Evolutionary conservation across 345 rosid species (phyloP).

Genomic region (Theobroma cacao): DNA sequence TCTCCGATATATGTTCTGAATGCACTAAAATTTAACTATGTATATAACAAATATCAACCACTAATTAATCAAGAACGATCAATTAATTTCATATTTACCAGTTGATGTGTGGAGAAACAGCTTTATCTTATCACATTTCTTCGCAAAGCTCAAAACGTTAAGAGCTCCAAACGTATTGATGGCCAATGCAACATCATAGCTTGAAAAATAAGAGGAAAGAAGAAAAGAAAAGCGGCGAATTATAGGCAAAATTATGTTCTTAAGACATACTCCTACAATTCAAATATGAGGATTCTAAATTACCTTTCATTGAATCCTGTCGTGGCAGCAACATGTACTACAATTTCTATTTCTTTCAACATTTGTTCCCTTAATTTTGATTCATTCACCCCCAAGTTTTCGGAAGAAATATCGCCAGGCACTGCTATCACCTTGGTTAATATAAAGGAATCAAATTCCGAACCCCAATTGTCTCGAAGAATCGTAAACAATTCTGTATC

Average conservation of each 20-base stretch:
- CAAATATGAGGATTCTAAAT: background rate
- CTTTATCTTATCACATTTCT: constrained; percentile 40
- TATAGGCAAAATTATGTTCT: background rate
- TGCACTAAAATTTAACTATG: no score
- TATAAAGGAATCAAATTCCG: constrained; percentile 6
- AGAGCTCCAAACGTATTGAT: constrained; percentile 56
- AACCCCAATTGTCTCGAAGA: constrained; percentile 20
- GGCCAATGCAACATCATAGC: constrained; percentile 50
- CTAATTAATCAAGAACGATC: no score
- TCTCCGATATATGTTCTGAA: no score
- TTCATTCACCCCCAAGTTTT: constrained; percentile 30
- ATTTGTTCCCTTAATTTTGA: constrained; percentile 26
- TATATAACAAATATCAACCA: no score
- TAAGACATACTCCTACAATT: background rate
- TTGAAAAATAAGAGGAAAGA: background rate
- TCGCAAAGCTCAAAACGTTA: constrained; percentile 49
- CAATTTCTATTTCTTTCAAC: constrained; percentile 28
- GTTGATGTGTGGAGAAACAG: constrained; percentile 37
- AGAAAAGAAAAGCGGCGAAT: background rate
- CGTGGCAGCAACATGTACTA: constrained; percentile 29
- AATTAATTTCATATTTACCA: background rate
- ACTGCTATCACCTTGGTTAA: constrained; percentile 20
- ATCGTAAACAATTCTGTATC: constrained; percentile 27
- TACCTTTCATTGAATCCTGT: constrained; percentile 48
- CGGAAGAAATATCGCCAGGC: constrained; percentile 30